Evolutionary conservation across 257 asterid genomes (phyloP).

Genomic region (Verbena officinalis): DNA sequence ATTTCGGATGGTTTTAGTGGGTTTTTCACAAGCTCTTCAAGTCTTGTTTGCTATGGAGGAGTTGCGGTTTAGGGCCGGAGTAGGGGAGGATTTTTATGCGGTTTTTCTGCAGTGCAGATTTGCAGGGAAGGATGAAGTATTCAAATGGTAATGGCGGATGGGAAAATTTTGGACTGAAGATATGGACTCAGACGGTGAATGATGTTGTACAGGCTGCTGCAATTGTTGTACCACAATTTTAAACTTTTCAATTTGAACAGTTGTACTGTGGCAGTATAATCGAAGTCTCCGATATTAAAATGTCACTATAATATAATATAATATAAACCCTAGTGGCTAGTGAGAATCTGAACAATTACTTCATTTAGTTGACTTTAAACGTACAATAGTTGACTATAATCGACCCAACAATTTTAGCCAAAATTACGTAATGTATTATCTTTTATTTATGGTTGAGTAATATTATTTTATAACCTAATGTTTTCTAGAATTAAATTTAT

Average conservation of each 20-base stretch:
- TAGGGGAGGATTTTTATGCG: not conserved
- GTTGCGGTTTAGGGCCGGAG: not conserved
- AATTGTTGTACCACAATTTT: slow-evolving; percentile 20
- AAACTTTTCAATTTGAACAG: slow-evolving; percentile 4
- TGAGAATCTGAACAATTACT: too few relatives aligned
- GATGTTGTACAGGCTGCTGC: slow-evolving; percentile 25
- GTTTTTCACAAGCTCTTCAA: not conserved
- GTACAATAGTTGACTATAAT: too few relatives aligned
- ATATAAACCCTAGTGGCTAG: too few relatives aligned
- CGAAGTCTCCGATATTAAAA: too few relatives aligned
- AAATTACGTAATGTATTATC: too few relatives aligned
- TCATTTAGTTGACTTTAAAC: too few relatives aligned
- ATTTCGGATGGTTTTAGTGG: slow-evolving; percentile 25
- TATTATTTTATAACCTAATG: too few relatives aligned
- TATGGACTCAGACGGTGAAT: slow-evolving; percentile 26
- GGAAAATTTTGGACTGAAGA: slow-evolving; percentile 1
- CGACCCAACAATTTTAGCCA: too few relatives aligned
- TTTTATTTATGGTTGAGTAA: too few relatives aligned
- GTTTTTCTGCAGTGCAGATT: slow-evolving; percentile 15
- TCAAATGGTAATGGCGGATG: slow-evolving; percentile 51
- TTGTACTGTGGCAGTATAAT: not conserved
- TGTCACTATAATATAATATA: too few relatives aligned
- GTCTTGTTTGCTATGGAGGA: not conserved
- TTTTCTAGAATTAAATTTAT: too few relatives aligned
- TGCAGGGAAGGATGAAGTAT: slow-evolving; percentile 6